phyloP scores from a whole-genome alignment of 345 rosid species.

The Eucalyptus rudis region DNA sequence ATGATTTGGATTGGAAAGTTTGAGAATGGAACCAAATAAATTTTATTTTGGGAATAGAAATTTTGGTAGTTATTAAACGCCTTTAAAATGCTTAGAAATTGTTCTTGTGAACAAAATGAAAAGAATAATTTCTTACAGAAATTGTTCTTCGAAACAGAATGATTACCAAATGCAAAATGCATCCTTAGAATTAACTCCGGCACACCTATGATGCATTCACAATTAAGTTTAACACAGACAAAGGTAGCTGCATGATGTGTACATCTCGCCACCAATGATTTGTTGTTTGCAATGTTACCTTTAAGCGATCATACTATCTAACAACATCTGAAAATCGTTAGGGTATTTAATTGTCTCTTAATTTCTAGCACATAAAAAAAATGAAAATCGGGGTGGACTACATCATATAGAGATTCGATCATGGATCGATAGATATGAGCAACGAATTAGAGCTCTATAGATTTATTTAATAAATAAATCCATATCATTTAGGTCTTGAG shows the following conservation, averaged over 20 bases:
- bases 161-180: fast-evolving
- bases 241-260: not conserved
- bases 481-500: not conserved
- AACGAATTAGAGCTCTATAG: not conserved
- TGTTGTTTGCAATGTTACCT: not conserved
- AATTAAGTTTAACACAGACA: not conserved
- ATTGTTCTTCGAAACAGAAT: fast-evolving
- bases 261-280: too few relatives aligned
- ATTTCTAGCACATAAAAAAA: not conserved
- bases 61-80: too few relatives aligned
- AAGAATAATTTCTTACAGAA: fast-evolving
- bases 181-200: too few relatives aligned
- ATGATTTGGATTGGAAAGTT: too few relatives aligned
- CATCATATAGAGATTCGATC: not conserved
- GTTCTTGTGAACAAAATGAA: too few relatives aligned
- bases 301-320: not conserved
- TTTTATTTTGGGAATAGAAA: fast-evolving
- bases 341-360: not conserved
- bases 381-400: fast-evolving
- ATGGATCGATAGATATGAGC: not conserved
- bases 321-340: not conserved
- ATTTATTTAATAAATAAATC: not conserved
- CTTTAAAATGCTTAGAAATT: too few relatives aligned
- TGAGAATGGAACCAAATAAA: too few relatives aligned
- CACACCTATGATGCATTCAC: not conserved